Percentiles rank a stretch among this genome's conserved stretches.
These are phyloP conservation scores for Neostapfia colusana DNA, from an alignment of 176 grass and related monocot genomes.

Conservation along the genomic window DNA sequence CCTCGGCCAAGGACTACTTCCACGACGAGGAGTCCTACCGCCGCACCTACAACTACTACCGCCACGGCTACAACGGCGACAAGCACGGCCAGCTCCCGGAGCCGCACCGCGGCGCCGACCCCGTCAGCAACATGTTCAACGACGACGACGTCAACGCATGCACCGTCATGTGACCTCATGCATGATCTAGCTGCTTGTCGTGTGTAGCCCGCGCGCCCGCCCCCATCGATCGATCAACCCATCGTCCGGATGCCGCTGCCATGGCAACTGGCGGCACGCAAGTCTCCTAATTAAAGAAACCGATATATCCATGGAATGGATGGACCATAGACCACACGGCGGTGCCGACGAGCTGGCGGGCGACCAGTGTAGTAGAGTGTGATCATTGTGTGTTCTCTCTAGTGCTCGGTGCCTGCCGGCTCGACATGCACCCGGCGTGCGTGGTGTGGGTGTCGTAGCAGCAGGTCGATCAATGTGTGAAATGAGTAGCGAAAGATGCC, in stretches of 20 bases:
- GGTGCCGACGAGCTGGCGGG: neutral
- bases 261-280: too few species aligned
- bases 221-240: too few species aligned
- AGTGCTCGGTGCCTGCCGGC: constrained; percentile 24
- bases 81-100: constrained; percentile 73
- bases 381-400: constrained; percentile 22
- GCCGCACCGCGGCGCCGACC: constrained; percentile 71
- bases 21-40: constrained; percentile 84
- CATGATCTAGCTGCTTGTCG: too few species aligned
- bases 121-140: constrained; percentile 99
- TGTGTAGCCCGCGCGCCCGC: too few species aligned
- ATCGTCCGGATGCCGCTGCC: too few species aligned
- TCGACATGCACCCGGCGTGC: neutral
- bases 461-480: constrained; percentile 4
- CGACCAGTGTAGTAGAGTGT: neutral
- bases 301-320: neutral
- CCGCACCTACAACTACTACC: constrained; percentile 89
- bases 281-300: neutral
- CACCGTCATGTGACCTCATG: constrained; percentile 88
- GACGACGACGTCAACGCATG: constrained; percentile 96
- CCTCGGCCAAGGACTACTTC: constrained; percentile 78
- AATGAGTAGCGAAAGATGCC: constrained; percentile 36
- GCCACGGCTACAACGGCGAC: constrained; percentile 94
- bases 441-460: neutral
- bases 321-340: neutral